Evolutionary conservation across 176 grass and related monocot species (phyloP), one percentile per base, ranked within the genome.

Genomic region (Hordeum vulgare): DNA sequence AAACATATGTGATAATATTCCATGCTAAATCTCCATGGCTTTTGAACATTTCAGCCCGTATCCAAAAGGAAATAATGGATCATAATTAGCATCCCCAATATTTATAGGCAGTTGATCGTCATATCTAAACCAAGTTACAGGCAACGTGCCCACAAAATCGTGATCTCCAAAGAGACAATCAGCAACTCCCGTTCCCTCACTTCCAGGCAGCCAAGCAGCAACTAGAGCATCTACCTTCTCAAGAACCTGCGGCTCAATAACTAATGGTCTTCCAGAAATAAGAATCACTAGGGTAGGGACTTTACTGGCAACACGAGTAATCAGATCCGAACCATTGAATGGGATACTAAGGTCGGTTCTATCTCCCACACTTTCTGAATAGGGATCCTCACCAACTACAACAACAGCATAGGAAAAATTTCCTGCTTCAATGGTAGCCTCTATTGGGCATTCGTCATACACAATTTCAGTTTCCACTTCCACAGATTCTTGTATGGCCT

Each of bases 141-240:
- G 82, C 54, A 97, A 71, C 68, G 81, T 74, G 35, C 94, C 94
- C 5, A 84, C 83, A 53, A 92, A 97, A 70, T 92, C 84, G 41
- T 97, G 71, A 40, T 94, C 92, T 59, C 95, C 95, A 84, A 92
- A 97, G 14, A 97, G 61, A 64, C 93, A 91, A 78, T 97, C 92
- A 0, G 86, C 23, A 76, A 97, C 44, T 17, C 95, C 90, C 26
- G 45, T 71, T 36, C 86, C 90, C 80, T 97, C 95, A 64, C 57
- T 94, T 81, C 92, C 95, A 14, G 90, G 92, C 27, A 94, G 44
- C 90, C 92, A 97, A 66, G 95, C 86, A 41, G 86, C 95, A 71
- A 97, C 88, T 17, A 97, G 74, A 64, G 88, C 92, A 66, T 93
- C 74, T 68, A 94, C 83, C 53, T 87, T 86, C 3, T 85, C 86